Evolutionary conservation across 164 flowering plant species (phyloP), one percentile per base, ranked within the genome.

Genomic region (Annona squamosa): DNA sequence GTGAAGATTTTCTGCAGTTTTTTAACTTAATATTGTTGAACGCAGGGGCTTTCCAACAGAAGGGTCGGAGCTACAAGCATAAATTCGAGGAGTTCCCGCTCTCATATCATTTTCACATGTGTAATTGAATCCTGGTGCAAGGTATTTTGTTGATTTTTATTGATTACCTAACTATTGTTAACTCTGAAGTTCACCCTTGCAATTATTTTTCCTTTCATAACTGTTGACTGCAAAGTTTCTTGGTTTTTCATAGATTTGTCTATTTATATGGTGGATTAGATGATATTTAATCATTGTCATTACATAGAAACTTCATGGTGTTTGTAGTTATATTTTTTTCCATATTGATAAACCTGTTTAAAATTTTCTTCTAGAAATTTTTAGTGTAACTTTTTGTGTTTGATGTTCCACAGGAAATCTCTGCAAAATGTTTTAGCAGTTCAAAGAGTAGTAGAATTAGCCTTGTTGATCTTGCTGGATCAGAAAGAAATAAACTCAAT

Each of bases 11-110:
- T 17, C 19, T 67, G 19, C 4, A 7, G 18, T 65, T 65, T 16
- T 26, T n/a, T 69, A 41, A 18, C 66, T 43, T 17, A n/a, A 19
- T 71, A 4, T 56, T n/a, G 2, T 62, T 45, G 2, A 57, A 26
- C 86, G 81, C 93, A 96, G 99, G 99, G 97, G 46, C 97, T 96
- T 76, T 91, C 99, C 46, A 93, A 84, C 72, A 87, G 97, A 82
- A 96, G 88, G 80, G 87, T 88, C 76, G 99, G 98, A 71, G 86
- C 91, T 66, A 91, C 98, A 61, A 91, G 88, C 80, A 79, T 86
- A 63, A 93, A 96, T 76, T 89, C 99, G 17, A 96, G 91, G 84
- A 90, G 98, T 79, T 96, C 99, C 62, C 86, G 97, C 75, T 96
- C 98, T 52, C 99, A 96, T 77, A 83, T 91, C 71, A 85, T 92